Base-by-base conservation (phyloP, 192 early-diverging fungal species). In the Tieghemiomyces parasiticus region DNA sequence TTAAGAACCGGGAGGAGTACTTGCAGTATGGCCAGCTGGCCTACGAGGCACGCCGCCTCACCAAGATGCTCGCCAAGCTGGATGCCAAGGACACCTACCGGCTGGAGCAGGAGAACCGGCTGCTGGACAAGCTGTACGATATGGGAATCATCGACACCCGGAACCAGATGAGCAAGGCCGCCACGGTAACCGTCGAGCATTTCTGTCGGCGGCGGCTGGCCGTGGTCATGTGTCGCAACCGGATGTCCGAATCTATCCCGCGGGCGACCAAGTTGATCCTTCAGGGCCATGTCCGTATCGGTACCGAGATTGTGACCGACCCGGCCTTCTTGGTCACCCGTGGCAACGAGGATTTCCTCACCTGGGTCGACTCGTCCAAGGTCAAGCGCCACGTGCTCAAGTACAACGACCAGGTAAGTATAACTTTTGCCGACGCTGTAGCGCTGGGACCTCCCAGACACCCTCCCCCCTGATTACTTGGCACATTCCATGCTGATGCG, bases 311-410 rank as follows among this genome's bases (percentile, higher is more conserved):
- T 9, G 78, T 97, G 30, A 86, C 82, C 6, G 93, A 97, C 61
- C 88, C 92, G 8, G 92, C 92, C 6, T 97, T 78, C 45, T 61
- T 93, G 35, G 88, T 92, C 3, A 88, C 78, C 10, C 70, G 91
- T 22, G 90, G 84, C 61, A 87, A 93, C 81, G 93, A 97, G 67
- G 93, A 97, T 73, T 97, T 86, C 78, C 84, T 97, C 8, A 93
- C 93, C 1, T 97, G 93, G 93, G 90, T 93, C 14, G 90, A 97
- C 61, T 88, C 92, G n/a, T 91, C 89, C 59, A 90, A 89, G 79
- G 95, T 97, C 67, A 93, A 92, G 78, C 79, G 87, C 61, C 93
- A 95, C 87, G 91, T 97, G 65, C 76, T 91, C 66, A 93, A 92
- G 71, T 90, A 90, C 75, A 90, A 88, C 69, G 87, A 90, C 77